A percentile compares a stretch with the other conserved stretches of the same genome.
Conservation (phyloP, 2,329 filamentous ascomycete genomes). For the Clarireedia monteithiana region DNA sequence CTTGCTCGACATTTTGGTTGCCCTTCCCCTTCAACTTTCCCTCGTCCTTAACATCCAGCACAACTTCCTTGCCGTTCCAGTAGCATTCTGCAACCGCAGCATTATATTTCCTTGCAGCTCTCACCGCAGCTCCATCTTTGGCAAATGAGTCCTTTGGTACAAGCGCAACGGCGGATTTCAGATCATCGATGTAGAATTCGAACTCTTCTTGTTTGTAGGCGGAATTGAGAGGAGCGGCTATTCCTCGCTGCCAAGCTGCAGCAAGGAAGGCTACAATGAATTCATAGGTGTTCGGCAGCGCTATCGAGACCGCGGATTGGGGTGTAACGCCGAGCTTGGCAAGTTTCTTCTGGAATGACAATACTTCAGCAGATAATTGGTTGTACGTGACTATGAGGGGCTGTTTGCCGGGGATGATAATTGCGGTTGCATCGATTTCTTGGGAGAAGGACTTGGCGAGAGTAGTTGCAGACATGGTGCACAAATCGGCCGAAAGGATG, state of each 20-base stretch:
- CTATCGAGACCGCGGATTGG: constrained; percentile 70
- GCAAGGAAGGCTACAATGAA: constrained; percentile 84
- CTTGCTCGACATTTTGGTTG: constrained; percentile 39
- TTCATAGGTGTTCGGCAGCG: constrained; percentile 76
- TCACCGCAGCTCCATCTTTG: constrained; percentile 61
- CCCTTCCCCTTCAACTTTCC: constrained; percentile 54
- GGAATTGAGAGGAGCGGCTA: constrained; percentile 81
- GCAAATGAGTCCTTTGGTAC: constrained; percentile 65
- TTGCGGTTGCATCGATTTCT: constrained; percentile 46
- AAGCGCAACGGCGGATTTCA: constrained; percentile 70
- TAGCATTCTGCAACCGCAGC: constrained; percentile 84
- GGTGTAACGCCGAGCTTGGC: constrained; percentile 64
- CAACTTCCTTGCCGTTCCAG: constrained; percentile 64
- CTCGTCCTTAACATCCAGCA: constrained; percentile 68
- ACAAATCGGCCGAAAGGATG: too few relatives aligned
- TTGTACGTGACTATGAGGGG: constrained; percentile 63
- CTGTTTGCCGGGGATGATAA: constrained; percentile 65
- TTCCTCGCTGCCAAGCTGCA: constrained; percentile 74
- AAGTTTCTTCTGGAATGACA: constrained; percentile 68
- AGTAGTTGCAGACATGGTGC: constrained; percentile 33
- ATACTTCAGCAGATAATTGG: constrained; percentile 57
- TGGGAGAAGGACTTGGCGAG: constrained; percentile 49
- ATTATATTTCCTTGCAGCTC: constrained; percentile 69
- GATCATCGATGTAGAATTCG: constrained; percentile 85
- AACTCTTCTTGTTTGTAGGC: constrained; percentile 86